A percentile compares a stretch with the other conserved stretches of the same genome.
Evolutionary conservation across 371 early-diverging fungal species (phyloP).

Genomic region (Actinomortierella ambigua): DNA sequence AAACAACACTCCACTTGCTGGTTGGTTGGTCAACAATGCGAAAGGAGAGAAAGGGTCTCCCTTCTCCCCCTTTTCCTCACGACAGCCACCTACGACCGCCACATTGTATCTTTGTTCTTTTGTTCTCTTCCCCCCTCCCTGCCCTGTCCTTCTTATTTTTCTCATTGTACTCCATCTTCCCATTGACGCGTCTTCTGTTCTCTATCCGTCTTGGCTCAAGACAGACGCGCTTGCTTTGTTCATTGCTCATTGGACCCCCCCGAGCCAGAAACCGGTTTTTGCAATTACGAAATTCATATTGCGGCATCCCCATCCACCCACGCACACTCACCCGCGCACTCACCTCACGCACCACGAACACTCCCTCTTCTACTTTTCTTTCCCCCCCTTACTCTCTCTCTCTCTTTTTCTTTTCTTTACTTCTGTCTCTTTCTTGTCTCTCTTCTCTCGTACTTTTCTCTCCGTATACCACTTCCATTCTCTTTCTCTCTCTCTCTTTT

Average conservation of each 20-base stretch:
- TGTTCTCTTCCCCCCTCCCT: conserved; percentile 4
- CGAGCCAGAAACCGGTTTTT: not conserved
- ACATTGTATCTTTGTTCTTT: too few relatives aligned
- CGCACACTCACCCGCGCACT: not conserved
- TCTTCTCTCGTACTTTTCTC: not conserved
- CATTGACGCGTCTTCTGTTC: not conserved
- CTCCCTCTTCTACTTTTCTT: conserved; percentile 1
- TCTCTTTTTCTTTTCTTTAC: not conserved
- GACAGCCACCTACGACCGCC: not conserved
- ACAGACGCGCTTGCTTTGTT: too few relatives aligned
- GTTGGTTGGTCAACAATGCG: too few relatives aligned
- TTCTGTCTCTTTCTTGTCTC: not conserved
- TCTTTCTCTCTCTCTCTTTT: not conserved
- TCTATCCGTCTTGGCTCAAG: too few relatives aligned
- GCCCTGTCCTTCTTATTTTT: not conserved
- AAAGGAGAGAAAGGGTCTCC: too few relatives aligned
- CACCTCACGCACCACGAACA: not conserved
- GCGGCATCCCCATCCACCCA: not conserved
- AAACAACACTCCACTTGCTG: not conserved
- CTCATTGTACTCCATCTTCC: not conserved
- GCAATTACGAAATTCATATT: not conserved
- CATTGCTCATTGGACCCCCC: too few relatives aligned
- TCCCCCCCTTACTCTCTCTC: not conserved
- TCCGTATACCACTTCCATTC: not conserved
- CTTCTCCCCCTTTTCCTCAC: not conserved